A percentile compares a stretch with the other conserved stretches of the same genome.
phyloP scores from a whole-genome alignment of 805 yeast genomes.

The Lachancea fermentati region DNA sequence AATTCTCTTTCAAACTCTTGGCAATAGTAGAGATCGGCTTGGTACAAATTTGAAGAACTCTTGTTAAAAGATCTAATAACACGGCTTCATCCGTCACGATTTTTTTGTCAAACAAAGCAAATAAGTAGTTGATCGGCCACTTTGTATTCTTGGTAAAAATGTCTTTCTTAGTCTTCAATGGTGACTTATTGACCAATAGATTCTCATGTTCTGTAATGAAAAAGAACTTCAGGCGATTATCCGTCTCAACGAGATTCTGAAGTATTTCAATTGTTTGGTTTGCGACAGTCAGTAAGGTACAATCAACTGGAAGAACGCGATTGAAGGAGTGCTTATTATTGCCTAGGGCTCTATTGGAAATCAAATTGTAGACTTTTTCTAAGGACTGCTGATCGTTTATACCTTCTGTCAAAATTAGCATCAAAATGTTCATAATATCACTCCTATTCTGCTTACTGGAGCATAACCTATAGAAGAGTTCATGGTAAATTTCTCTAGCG shows the following conservation, averaged over 20 bases:
- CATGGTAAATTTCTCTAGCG: constrained; percentile 58
- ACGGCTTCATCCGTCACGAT: constrained; percentile 67
- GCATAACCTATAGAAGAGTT: constrained; percentile 61
- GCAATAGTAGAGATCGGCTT: constrained; percentile 58
- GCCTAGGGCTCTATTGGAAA: constrained; percentile 45
- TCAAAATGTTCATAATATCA: constrained; percentile 63
- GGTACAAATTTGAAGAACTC: constrained; percentile 71
- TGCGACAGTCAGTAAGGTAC: constrained; percentile 66
- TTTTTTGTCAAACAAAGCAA: constrained; percentile 55
- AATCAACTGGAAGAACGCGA: constrained; percentile 46
- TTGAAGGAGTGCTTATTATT: constrained; percentile 12
- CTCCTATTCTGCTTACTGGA: constrained; percentile 71
- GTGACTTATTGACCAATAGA: constrained; percentile 34
- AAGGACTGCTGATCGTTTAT: constrained; percentile 51
- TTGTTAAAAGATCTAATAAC: constrained; percentile 69
- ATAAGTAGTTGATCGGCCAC: constrained; percentile 68
- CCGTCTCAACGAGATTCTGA: constrained; percentile 62
- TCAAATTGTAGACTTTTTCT: constrained; percentile 54
- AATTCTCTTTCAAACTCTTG: constrained; percentile 33
- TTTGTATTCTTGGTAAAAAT: constrained; percentile 36
- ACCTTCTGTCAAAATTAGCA: constrained; percentile 76
- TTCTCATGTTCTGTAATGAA: constrained; percentile 74
- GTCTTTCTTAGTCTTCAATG: constrained; percentile 32
- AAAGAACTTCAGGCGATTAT: constrained; percentile 62
- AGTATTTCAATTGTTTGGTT: constrained; percentile 73